Base-by-base conservation (phyloP, 2,329 filamentous ascomycete genomes). In the Neofusicoccum sp. region DNA sequence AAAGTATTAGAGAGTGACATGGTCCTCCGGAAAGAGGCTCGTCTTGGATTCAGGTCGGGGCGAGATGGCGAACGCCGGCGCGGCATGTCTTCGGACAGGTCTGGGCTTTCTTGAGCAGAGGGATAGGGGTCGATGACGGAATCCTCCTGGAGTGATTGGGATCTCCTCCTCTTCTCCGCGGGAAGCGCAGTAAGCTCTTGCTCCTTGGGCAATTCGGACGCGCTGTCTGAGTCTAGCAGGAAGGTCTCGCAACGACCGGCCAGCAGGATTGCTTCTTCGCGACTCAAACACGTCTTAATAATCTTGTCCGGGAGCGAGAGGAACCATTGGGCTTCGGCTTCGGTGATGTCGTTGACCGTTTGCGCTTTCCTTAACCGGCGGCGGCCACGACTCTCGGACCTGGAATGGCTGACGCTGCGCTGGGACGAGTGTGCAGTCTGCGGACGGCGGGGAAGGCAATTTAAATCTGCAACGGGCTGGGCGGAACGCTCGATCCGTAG, bases 271-370 rank as follows among this genome's bases (percentile, higher is more conserved):
- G 89, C 88, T 75, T 95, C 90, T 73, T 92, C 88, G 51, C 79
- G 80, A 26, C 87, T 87, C 71, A 92, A 88, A 63, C 89, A 84
- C 65, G 84, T 85, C 65, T 85, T 84, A 69, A 86, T 86, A 64
- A 91, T 82, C 73, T 91, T 91, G 64, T 89, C 85, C 20, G 90
- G 89, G 43, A 92, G 79, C 24, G 82, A 84, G 58, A 87, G 79
- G 71, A 87, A 92, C 79, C 89, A 91, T 64, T 84, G 80, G 59
- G 84, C 84, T 67, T 90, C 86, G 31, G 81, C 79, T 60, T 82
- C 80, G 58, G 81, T 75, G 64, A 74, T 74, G 68, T 65, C 68
- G 58, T 61, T 67, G 45, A 67, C 59, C 48, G 67, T 73, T 24
- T 73, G 65, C 61, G 67, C 67, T 65, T 79, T 77, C 61, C 72